Percentiles rank a stretch among this genome's conserved stretches.
Evolutionary conservation across 257 asterid genomes (phyloP).

Genomic region (Nicotiana undulata): DNA sequence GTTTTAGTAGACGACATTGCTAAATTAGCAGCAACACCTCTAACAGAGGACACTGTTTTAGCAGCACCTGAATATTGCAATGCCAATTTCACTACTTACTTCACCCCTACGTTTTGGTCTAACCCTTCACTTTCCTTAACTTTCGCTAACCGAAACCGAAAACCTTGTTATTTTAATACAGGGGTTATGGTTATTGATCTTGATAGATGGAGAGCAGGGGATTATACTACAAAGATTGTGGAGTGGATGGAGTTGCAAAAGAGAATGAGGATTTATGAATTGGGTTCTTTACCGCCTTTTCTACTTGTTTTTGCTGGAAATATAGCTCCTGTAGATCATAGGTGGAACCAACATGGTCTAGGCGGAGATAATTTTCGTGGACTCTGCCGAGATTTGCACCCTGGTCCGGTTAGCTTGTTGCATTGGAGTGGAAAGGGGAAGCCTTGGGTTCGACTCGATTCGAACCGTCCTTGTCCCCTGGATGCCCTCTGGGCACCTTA

Average conservation of each 20-base stretch:
- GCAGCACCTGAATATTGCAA: constrained; percentile 96
- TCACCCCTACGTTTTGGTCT: constrained; percentile 93
- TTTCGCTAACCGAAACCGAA: constrained; percentile 53
- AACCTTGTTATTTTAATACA: constrained; percentile 83
- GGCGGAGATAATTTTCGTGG: constrained; percentile 91
- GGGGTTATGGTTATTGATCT: constrained; percentile 93
- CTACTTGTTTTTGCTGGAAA: constrained; percentile 82
- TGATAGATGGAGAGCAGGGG: constrained; percentile 63
- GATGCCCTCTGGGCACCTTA: constrained; percentile 95
- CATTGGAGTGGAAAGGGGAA: constrained; percentile 99
- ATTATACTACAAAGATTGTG: constrained; percentile 53
- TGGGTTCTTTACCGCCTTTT: constrained; percentile 90
- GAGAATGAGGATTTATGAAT: constrained; percentile 84
- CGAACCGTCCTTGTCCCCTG: constrained; percentile 67
- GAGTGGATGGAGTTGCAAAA: constrained; percentile 99
- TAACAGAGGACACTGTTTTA: constrained; percentile 39
- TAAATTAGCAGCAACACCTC: constrained; percentile 62
- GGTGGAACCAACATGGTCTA: constrained; percentile 97
- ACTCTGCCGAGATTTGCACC: constrained; percentile 75
- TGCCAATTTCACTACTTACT: constrained; percentile 85
- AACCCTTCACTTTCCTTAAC: constrained; percentile 75
- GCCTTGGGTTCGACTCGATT: constrained; percentile 82
- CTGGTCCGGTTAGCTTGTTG: constrained; percentile 84
- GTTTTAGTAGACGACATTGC: constrained; percentile 82
- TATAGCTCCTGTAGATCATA: constrained; percentile 84